phyloP scores from a whole-genome alignment of 371 early-diverging fungal genomes.

The Mucor lusitanicus region DNA sequence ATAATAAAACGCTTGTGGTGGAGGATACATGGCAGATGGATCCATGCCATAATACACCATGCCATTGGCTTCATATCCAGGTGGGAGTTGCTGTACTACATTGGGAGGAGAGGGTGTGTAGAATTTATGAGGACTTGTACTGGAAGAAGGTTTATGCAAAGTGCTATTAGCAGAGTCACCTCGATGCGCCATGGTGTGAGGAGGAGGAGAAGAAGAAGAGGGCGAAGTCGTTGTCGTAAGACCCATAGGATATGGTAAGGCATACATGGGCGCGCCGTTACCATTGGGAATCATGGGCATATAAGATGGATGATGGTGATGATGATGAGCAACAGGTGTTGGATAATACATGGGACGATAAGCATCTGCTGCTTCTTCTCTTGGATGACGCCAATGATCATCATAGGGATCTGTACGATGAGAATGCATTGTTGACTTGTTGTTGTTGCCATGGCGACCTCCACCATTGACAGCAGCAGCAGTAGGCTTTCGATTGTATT shows the following conservation, averaged over 20 bases:
- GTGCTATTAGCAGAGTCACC: background rate
- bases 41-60: slow-evolving; percentile 44
- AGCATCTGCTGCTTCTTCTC: background rate
- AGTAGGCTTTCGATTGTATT: background rate
- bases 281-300: slow-evolving; percentile 24
- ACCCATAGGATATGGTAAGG: slow-evolving; percentile 24
- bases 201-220: no score
- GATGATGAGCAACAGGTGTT: slow-evolving; percentile 8
- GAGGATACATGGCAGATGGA: slow-evolving; percentile 30
- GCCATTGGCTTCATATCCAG: slow-evolving; percentile 41
- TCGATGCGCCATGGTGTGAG: background rate
- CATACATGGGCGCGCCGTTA: slow-evolving; percentile 25
- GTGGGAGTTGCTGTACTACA: slow-evolving; percentile 13
- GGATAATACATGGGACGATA: slow-evolving; percentile 14
- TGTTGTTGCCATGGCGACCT: background rate
- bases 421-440: background rate
- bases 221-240: background rate
- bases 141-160: background rate
- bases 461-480: no score
- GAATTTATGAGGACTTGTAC: slow-evolving; percentile 3
- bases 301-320: slow-evolving; percentile 12
- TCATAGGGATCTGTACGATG: slow-evolving; percentile 8
- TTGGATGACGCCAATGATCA: slow-evolving; percentile 23
- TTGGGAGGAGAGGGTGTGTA: slow-evolving; percentile 6
- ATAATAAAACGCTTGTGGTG: slow-evolving; percentile 31